Conservation (phyloP, 2,329 filamentous ascomycete genomes). For the Colletotrichum sp. region DNA sequence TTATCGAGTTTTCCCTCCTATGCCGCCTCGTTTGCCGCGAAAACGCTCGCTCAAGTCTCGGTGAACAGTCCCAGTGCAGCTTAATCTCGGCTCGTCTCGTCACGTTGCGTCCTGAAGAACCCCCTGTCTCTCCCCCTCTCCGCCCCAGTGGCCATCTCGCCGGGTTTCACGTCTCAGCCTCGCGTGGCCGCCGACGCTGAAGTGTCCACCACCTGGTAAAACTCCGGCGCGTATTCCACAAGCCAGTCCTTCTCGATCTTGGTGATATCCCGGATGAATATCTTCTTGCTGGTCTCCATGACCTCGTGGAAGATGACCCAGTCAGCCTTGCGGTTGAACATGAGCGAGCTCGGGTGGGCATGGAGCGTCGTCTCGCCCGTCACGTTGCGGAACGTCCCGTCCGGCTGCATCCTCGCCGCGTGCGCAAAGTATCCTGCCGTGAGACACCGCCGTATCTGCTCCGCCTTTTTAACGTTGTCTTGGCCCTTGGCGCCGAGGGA, state of each 20-base stretch:
- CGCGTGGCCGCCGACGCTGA: slow-evolving; percentile 23
- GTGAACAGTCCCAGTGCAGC: background rate
- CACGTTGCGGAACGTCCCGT: slow-evolving; percentile 89
- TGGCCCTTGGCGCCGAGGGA: slow-evolving; percentile 41
- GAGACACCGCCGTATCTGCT: slow-evolving; percentile 83
- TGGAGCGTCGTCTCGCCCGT: slow-evolving; percentile 78
- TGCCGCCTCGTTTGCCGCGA: background rate
- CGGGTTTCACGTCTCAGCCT: slow-evolving; percentile 17
- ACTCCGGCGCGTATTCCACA: slow-evolving; percentile 84
- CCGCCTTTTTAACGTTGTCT: slow-evolving; percentile 51
- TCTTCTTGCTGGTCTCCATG: slow-evolving; percentile 87
- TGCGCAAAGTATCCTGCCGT: slow-evolving; percentile 93
- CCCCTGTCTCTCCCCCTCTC: background rate
- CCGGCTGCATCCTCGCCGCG: slow-evolving; percentile 90
- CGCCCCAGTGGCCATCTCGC: background rate
- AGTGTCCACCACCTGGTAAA: slow-evolving; percentile 65
- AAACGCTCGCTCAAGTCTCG: background rate
- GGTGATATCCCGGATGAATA: slow-evolving; percentile 88
- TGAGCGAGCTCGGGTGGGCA: slow-evolving; percentile 89
- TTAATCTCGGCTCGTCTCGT: slow-evolving; percentile 8
- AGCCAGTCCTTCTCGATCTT: slow-evolving; percentile 95
- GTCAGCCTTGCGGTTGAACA: slow-evolving; percentile 96
- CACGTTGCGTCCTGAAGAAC: background rate
- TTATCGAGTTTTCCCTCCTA: background rate
- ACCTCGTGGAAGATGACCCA: slow-evolving; percentile 97